Evolutionary conservation across 2,329 filamentous ascomycete species (phyloP), one percentile per base, ranked within the genome.

Genomic region (Beauveria australis): DNA sequence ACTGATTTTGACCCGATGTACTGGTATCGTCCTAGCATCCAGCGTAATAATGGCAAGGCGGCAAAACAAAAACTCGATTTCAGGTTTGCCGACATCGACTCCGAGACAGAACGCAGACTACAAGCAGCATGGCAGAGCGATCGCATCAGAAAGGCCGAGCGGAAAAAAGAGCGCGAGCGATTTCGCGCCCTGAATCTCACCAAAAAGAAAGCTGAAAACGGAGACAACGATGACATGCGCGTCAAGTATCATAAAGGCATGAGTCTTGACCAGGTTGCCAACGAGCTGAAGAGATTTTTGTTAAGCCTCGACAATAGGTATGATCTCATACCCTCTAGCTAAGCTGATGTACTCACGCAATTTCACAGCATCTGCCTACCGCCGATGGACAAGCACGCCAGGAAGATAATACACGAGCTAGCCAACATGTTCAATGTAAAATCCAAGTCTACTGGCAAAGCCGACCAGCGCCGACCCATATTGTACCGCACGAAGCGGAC

Each of bases 1-100:
- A 85, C 88, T 63, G 89, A 85, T 9, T 87, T 96, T 64, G 91
- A 96, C 68, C 78, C 95, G 49, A 93, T 94, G 87, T 90, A 96
- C 68, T 91, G 89, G 74, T 82, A 89, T 18, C 81, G 86, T 28
- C 85, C 87, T 1, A 91, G 85, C 58, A 72, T 92, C 6, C 82
- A 79, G 60, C 72, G 73, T 49, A 84, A 81, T 63, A 87, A 84
- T 68, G 77, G 81, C 65, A 91, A 89, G 71, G 85, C 84, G 48
- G 78, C 80, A 16, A 82, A 83, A 63, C 79, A 77, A 51, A 76
- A 80, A 40, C 51, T 62, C 6, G 43, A 59, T 57, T 72, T 81
- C 51, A 76, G 78, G 5, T 73, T 79, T 16, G 76, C 86, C 59
- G 76, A 83, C 24, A 71, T 88, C 0, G 89, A 92, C 66, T 84